phyloP scores from a whole-genome alignment of 495 filamentous ascomycete species.

The Aspergillus saccharolyticus region DNA sequence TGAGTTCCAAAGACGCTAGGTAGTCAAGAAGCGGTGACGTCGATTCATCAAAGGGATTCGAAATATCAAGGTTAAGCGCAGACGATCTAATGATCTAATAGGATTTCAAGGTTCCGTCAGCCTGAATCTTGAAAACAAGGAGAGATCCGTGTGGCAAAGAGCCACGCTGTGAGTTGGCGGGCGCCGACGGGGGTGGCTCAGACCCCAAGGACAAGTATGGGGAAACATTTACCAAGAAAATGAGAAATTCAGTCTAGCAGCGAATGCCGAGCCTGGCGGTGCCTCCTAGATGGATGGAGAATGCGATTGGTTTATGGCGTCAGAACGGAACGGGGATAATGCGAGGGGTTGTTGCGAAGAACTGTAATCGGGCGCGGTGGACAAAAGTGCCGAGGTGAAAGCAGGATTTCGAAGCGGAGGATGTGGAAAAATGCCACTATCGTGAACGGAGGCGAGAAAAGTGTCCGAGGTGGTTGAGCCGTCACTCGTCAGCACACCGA shows the following conservation, averaged over 20 bases:
- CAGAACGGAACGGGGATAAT: not conserved
- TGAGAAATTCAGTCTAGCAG: slow-evolving; percentile 2
- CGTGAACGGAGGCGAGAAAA: slow-evolving; percentile 16
- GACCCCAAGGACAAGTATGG: not conserved
- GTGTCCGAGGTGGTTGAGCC: slow-evolving; percentile 14
- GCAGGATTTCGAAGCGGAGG: slow-evolving; percentile 17
- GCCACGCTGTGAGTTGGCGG: not conserved
- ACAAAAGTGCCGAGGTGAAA: slow-evolving; percentile 6
- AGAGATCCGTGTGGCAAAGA: not conserved
- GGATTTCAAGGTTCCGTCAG: not conserved
- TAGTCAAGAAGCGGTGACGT: not conserved
- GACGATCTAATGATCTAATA: not conserved
- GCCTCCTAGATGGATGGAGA: not conserved
- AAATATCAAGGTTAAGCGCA: not conserved
- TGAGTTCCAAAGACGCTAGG: not conserved
- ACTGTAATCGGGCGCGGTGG: slow-evolving; percentile 6
- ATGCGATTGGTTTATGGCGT: slow-evolving; percentile 2
- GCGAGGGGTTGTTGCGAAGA: slow-evolving; percentile 4
- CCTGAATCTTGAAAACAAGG: not conserved
- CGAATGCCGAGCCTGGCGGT: not conserved
- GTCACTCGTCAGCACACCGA: slow-evolving; percentile 17
- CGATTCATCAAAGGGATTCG: slow-evolving; percentile 1
- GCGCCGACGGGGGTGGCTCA: slow-evolving; percentile 1
- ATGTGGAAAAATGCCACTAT: slow-evolving; percentile 17
- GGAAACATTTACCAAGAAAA: not conserved